Percentiles rank a stretch among this genome's conserved stretches.
Conservation (phyloP, 2,329 filamentous ascomycete genomes). For the Xylariaceae sp. region DNA sequence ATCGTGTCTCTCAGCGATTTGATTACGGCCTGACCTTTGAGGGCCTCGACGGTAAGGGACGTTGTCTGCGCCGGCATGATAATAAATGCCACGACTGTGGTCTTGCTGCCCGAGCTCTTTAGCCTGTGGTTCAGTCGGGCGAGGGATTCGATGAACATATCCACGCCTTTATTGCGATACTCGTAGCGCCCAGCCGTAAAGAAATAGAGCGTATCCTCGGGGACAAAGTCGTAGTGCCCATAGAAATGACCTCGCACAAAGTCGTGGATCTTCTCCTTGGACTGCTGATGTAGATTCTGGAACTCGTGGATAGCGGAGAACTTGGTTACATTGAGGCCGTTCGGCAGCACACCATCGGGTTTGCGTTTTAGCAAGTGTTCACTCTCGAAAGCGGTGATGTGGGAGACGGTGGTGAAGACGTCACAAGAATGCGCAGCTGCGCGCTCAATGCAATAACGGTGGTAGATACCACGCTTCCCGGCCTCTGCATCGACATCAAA, state of each 20-base stretch:
- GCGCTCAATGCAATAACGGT: constrained; percentile 97
- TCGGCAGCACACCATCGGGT: constrained; percentile 94
- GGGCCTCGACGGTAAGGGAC: constrained; percentile 90
- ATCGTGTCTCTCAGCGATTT: constrained; percentile 95
- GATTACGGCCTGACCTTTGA: constrained; percentile 96
- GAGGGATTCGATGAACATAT: constrained; percentile 99
- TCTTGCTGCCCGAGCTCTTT: constrained; percentile 84
- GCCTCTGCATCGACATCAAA: constrained; percentile 97
- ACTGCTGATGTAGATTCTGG: constrained; percentile 95
- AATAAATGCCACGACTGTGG: constrained; percentile 95
- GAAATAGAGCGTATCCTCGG: constrained; percentile 96
- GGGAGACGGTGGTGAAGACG: constrained; percentile 98
- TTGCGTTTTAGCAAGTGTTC: constrained; percentile 98
- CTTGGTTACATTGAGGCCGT: constrained; percentile 97
- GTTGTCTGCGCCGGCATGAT: constrained; percentile 98
- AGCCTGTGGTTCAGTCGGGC: constrained; percentile 93
- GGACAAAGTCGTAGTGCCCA: constrained; percentile 95
- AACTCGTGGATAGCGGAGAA: constrained; percentile 99
- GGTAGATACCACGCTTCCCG: constrained; percentile 97
- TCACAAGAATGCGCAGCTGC: constrained; percentile 90
- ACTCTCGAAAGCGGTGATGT: constrained; percentile 97
- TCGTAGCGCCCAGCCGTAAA: constrained; percentile 98
- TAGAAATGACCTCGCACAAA: constrained; percentile 99
- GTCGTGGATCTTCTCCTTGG: constrained; percentile 97
- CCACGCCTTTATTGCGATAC: constrained; percentile 97